A percentile compares a stretch with the other conserved stretches of the same genome.
Conservation (phyloP, 768 basidiomycete species). For the Lyophyllum decastes region DNA sequence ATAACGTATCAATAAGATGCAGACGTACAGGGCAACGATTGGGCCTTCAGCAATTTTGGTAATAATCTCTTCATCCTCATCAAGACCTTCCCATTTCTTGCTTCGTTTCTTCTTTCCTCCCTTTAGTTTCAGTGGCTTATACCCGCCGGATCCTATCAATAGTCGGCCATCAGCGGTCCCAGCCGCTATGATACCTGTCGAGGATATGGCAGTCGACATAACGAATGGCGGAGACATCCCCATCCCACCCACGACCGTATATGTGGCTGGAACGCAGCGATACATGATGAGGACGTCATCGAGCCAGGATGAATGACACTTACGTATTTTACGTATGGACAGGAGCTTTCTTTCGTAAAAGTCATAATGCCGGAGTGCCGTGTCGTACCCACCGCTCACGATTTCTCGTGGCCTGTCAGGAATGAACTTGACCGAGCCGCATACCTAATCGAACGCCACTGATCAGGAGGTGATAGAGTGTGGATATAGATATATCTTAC, state of each 20-base stretch:
- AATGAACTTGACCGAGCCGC: constrained; percentile 69
- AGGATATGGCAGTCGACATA: constrained; percentile 59
- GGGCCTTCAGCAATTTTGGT: constrained; percentile 70
- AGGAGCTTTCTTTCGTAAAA: constrained; percentile 53
- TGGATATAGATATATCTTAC: constrained; percentile 40
- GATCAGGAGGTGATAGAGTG: constrained; percentile 1
- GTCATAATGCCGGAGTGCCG: constrained; percentile 67
- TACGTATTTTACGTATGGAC: constrained; percentile 63
- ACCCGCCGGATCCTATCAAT: constrained; percentile 69
- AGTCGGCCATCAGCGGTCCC: constrained; percentile 78
- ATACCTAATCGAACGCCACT: constrained; percentile 50
- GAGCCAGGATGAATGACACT: constrained; percentile 15
- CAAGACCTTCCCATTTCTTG: constrained; percentile 75
- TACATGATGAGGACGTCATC: not conserved
- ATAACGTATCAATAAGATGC: not conserved
- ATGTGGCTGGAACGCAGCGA: constrained; percentile 30
- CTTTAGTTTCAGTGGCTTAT: constrained; percentile 38
- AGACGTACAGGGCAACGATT: constrained; percentile 64
- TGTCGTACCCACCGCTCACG: constrained; percentile 80
- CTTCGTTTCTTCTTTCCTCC: constrained; percentile 49
- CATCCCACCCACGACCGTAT: constrained; percentile 45
- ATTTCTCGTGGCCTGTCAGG: constrained; percentile 71
- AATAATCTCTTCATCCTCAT: constrained; percentile 42
- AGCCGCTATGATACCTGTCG: constrained; percentile 61
- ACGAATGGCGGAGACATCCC: constrained; percentile 77